Evolutionary conservation across 768 basidiomycete genomes (phyloP).

Genomic region (Termitomyces heimii): DNA sequence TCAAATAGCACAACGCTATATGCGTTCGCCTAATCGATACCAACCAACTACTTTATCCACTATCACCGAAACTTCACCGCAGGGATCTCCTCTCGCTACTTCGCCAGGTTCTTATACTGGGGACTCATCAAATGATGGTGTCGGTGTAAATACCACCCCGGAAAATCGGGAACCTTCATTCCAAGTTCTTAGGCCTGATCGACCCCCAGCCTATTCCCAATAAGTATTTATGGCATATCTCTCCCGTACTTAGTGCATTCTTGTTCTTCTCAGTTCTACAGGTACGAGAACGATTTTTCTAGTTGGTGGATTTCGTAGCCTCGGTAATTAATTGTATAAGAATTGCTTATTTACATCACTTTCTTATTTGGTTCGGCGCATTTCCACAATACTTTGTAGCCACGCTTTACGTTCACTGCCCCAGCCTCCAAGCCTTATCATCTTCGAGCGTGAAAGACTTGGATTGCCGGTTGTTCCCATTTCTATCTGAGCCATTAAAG

Average conservation of each 20-base stretch:
- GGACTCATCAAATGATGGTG: constrained; percentile 3
- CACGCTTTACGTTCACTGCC: constrained; percentile 35
- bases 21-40: constrained; percentile 11
- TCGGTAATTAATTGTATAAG: neutral
- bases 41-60: constrained; percentile 15
- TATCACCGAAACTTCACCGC: constrained; percentile 16
- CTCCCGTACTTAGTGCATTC: neutral
- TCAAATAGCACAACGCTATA: constrained; percentile 11
- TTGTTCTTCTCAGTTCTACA: neutral
- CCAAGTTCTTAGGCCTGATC: neutral
- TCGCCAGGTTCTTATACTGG: constrained; percentile 8
- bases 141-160: neutral
- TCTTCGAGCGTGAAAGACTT: constrained; percentile 23
- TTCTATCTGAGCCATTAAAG: constrained; percentile 24
- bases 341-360: neutral
- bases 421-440: constrained; percentile 50
- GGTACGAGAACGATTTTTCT: neutral
- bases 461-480: constrained; percentile 18
- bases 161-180: constrained; percentile 6
- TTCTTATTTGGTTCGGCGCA: constrained; percentile 15
- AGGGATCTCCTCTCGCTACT: constrained; percentile 9
- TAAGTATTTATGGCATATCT: neutral
- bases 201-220: constrained; percentile 3
- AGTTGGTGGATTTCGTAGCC: neutral
- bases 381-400: constrained; percentile 27